Percentiles rank a stretch among this genome's conserved stretches.
Evolutionary conservation across 2,329 filamentous ascomycete species (phyloP).

Genomic region (Curvularia lunata): DNA sequence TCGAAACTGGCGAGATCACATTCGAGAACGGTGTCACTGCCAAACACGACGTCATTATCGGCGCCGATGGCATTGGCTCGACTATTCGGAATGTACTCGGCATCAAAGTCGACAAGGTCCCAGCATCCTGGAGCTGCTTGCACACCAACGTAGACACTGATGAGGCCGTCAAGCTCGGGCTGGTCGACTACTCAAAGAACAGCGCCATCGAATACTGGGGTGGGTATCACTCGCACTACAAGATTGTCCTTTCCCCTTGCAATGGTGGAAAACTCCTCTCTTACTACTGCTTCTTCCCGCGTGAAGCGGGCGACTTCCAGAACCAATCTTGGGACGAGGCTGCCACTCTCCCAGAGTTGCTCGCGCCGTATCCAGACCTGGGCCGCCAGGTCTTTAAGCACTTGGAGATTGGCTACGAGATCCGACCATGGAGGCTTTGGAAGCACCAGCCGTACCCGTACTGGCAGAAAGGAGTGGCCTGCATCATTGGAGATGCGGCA

Average conservation of each 20-base stretch:
- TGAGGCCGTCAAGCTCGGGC: conserved; percentile 64
- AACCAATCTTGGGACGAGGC: conserved; percentile 64
- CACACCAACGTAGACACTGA: conserved; percentile 69
- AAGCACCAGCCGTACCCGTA: conserved; percentile 68
- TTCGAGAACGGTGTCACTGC: conserved; percentile 57
- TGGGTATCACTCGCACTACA: conserved; percentile 69
- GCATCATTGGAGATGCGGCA: conserved; percentile 69
- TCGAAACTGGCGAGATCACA: conserved; percentile 49
- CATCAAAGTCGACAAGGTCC: conserved; percentile 65
- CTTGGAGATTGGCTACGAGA: conserved; percentile 65
- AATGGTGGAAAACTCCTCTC: conserved; percentile 69
- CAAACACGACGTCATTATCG: conserved; percentile 66
- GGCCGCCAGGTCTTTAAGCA: conserved; percentile 64
- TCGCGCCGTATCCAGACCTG: conserved; percentile 66
- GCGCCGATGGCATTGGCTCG: conserved; percentile 72
- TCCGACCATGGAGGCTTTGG: conserved; percentile 71
- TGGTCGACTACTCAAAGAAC: conserved; percentile 68
- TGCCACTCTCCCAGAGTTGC: conserved; percentile 64
- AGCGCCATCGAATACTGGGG: conserved; percentile 73
- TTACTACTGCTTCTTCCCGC: conserved; percentile 74
- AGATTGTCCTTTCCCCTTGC: conserved; percentile 74
- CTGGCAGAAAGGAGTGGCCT: conserved; percentile 59
- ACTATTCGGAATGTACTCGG: conserved; percentile 68
- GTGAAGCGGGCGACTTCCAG: conserved; percentile 65
- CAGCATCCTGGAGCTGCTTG: conserved; percentile 66